Base-by-base conservation (phyloP, 352 stramenopile species). In the Plasmopara muralis region DNA sequence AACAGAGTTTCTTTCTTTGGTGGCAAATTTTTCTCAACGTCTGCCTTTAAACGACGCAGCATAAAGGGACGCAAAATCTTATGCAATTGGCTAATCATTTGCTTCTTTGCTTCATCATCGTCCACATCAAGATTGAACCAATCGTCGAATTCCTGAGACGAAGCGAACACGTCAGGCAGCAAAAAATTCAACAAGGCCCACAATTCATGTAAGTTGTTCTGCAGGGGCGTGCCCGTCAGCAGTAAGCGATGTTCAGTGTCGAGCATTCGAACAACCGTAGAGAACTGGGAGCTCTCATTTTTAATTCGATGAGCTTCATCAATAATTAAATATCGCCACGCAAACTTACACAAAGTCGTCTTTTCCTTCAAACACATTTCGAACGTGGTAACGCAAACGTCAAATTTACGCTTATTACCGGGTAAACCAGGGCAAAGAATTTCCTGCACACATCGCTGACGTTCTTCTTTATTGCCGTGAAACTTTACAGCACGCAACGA, bases 11-110 rank as follows among this genome's bases (percentile, higher is more conserved):
- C 97, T 62, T 98, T 95, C 76, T 99, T 99, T 5, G 93, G 92
- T 9, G 94, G 95, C 15, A 99, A 71, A 54, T 75, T 96, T 62
- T 98, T 99, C 60, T 99, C 97, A 4, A 99, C 97, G 72, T 99
- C 96, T 43, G 97, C 96, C 66, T 99, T 99, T 4, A 99, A 66
- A 49, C 97, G 79, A 50, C 97, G 87, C 39, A 99, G 67, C 74
- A 99, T 98, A 71, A 98, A 99, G 1, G 95, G 95, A 39, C 92
- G 75, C 41, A 94, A 60, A 43, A 94, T 94, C 52, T 89, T 88
- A 65, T 94, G 83, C 40, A 94, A 52, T 58, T 94, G 83, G 5
- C 74, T 82, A 35, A 94, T 94, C 82, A 94, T 91, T 45, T 91
- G 81, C 56, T 94, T 92, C 63, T 94, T 94, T 4, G 83, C 83